Evolutionary conservation across 768 basidiomycete genomes (phyloP).

Genomic region (Leccinum variicolor): DNA sequence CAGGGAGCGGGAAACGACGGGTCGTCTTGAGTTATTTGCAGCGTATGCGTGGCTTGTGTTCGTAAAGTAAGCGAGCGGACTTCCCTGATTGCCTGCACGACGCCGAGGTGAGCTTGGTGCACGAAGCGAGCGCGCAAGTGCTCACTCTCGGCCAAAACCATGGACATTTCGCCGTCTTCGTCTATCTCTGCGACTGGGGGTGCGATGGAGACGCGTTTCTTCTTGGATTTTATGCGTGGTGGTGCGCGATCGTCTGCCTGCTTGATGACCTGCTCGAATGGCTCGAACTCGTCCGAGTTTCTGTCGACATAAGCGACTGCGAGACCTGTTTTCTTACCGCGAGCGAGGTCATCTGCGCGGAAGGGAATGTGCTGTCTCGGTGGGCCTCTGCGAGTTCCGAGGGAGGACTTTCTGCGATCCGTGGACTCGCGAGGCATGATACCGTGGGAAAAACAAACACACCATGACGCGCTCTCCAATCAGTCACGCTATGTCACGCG

Average conservation of each 20-base stretch:
- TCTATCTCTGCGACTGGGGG: conserved; percentile 38
- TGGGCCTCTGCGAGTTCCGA: conserved; percentile 51
- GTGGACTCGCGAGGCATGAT: conserved; percentile 27
- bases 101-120: conserved; percentile 2
- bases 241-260: conserved; percentile 69
- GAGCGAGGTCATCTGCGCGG: conserved; percentile 70
- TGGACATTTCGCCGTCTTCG: conserved; percentile 69
- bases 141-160: conserved; percentile 75
- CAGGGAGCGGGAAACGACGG: conserved; percentile 42
- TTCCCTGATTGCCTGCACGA: conserved; percentile 27
- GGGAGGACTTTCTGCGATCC: conserved; percentile 34
- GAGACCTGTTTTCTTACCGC: conserved; percentile 79
- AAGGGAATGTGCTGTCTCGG: conserved; percentile 74
- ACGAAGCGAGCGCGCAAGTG: conserved; percentile 5
- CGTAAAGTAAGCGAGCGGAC: conserved; percentile 36
- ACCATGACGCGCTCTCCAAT: conserved; percentile 21
- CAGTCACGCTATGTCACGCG: conserved; percentile 27
- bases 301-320: conserved; percentile 64
- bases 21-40: conserved; percentile 34
- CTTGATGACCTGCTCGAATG: conserved; percentile 69
- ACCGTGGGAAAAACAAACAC: conserved; percentile 29
- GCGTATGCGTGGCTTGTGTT: conserved; percentile 36
- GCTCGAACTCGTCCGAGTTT: conserved; percentile 80
- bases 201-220: conserved; percentile 42
- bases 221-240: conserved; percentile 49